A percentile compares a stretch with the other conserved stretches of the same genome.
These are phyloP conservation scores for Eucalyptus pauciflora DNA, from an alignment of 345 rosid genomes.

Conservation along the genomic window DNA sequence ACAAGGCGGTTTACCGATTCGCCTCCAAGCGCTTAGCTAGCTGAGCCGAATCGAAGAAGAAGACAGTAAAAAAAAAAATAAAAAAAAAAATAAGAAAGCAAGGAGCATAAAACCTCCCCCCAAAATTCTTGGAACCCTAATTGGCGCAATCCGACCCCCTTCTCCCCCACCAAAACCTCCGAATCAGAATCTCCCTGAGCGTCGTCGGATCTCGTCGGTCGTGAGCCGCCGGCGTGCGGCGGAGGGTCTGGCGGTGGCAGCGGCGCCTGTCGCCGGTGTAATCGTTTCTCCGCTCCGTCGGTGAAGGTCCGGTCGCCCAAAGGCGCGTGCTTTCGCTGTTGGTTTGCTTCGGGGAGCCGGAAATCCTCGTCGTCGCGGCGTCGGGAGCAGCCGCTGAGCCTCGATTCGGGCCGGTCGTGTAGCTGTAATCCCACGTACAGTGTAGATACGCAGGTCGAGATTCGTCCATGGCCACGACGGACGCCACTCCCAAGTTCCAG, in stretches of 20 bases:
- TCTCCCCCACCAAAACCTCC: not conserved
- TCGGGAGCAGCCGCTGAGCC: not conserved
- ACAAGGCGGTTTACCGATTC: not conserved
- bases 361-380: not conserved
- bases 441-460: not conserved
- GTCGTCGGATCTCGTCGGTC: not conserved
- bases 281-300: not conserved
- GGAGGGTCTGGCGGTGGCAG: not conserved
- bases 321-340: not conserved
- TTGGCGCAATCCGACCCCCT: not conserved
- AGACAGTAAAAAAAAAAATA: not conserved
- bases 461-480: constrained; percentile 21
- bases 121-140: not conserved
- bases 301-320: not conserved
- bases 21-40: not conserved
- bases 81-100: not conserved
- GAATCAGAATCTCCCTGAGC: not conserved
- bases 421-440: not conserved
- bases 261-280: not conserved
- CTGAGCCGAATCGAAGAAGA: not conserved
- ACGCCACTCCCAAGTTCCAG: constrained; percentile 43
- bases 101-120: not conserved
- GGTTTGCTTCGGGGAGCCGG: not conserved
- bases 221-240: not conserved
- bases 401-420: not conserved